phyloP scores from a whole-genome alignment of 1,139 yeast species.

The Suhomyces atakaporum region DNA sequence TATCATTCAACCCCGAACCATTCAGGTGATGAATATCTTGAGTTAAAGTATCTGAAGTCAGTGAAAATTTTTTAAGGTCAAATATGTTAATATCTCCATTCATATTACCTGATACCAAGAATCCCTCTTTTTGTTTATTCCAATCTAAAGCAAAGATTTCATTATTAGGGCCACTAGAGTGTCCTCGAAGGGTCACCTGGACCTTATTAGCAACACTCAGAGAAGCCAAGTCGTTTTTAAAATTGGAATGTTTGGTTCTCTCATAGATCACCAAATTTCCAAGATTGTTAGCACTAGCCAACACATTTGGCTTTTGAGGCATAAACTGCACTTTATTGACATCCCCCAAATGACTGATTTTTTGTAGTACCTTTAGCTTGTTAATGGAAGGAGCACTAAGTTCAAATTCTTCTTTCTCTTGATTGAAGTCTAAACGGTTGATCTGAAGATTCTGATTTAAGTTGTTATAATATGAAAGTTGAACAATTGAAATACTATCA shows the following conservation, averaged over 20 bases:
- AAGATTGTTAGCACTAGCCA: slow-evolving; percentile 43
- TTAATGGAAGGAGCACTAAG: slow-evolving; percentile 25
- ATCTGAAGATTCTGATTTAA: slow-evolving; percentile 34
- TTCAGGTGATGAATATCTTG: slow-evolving; percentile 10
- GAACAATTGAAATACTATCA: slow-evolving; percentile 43
- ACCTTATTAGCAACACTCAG: slow-evolving; percentile 34
- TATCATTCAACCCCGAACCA: slow-evolving; percentile 55
- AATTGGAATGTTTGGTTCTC: slow-evolving; percentile 53
- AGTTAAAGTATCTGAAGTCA: slow-evolving; percentile 1
- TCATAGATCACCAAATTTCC: slow-evolving; percentile 50
- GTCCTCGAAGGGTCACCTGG: slow-evolving; percentile 27
- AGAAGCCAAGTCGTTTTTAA: slow-evolving; percentile 33
- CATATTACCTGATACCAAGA: slow-evolving; percentile 38
- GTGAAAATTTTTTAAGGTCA: slow-evolving; percentile 30
- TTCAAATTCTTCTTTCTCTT: slow-evolving; percentile 47
- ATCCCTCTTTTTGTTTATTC: slow-evolving; percentile 44
- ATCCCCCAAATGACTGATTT: slow-evolving; percentile 47
- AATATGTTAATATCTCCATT: slow-evolving; percentile 37
- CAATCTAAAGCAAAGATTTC: slow-evolving; percentile 50
- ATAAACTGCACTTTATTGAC: slow-evolving; percentile 42
- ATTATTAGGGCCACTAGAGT: slow-evolving; percentile 1
- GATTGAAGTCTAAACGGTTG: slow-evolving; percentile 38
- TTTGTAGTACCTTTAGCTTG: slow-evolving; percentile 37
- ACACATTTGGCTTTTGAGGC: slow-evolving; percentile 49
- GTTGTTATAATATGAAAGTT: slow-evolving; percentile 36